Evolutionary conservation across 352 stramenopile genomes (phyloP).

Genomic region (Pilasporangium apinafurcum): DNA sequence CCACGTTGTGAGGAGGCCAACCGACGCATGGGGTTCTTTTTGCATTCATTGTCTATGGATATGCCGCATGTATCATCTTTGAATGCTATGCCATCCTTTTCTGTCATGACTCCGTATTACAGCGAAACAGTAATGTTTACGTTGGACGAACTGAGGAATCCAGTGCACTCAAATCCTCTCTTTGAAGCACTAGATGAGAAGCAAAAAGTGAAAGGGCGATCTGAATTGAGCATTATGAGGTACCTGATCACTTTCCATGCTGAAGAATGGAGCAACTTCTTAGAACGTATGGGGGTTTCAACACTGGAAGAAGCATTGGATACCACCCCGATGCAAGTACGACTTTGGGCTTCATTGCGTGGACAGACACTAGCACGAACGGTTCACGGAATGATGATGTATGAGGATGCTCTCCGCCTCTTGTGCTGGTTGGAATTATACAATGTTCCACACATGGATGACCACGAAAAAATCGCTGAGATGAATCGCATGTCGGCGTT

Average conservation of each 20-base stretch:
- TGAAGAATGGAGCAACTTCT: conserved; percentile 86
- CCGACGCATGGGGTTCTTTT: conserved; percentile 83
- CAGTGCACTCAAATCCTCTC: conserved; percentile 73
- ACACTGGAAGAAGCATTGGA: conserved; percentile 68
- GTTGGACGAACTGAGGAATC: conserved; percentile 81
- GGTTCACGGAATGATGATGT: conserved; percentile 88
- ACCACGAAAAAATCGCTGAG: conserved; percentile 65
- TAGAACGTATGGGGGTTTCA: conserved; percentile 70
- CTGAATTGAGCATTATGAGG: conserved; percentile 82
- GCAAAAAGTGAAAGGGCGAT: conserved; percentile 62
- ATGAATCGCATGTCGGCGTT: conserved; percentile 83
- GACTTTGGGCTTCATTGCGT: conserved; percentile 79
- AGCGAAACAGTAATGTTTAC: conserved; percentile 84
- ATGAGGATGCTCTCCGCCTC: conserved; percentile 82
- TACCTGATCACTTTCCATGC: conserved; percentile 86
- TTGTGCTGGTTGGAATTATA: conserved; percentile 82
- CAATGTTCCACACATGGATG: conserved; percentile 44
- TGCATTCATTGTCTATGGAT: conserved; percentile 80
- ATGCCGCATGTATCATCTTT: conserved; percentile 73
- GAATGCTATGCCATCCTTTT: conserved; percentile 84
- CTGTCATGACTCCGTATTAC: conserved; percentile 87
- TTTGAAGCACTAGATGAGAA: conserved; percentile 73
- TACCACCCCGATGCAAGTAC: conserved; percentile 61
- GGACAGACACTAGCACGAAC: conserved; percentile 84
- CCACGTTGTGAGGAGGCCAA: conserved; percentile 78